phyloP scores from a whole-genome alignment of 495 filamentous ascomycete genomes.

The Arthonia radiata region DNA sequence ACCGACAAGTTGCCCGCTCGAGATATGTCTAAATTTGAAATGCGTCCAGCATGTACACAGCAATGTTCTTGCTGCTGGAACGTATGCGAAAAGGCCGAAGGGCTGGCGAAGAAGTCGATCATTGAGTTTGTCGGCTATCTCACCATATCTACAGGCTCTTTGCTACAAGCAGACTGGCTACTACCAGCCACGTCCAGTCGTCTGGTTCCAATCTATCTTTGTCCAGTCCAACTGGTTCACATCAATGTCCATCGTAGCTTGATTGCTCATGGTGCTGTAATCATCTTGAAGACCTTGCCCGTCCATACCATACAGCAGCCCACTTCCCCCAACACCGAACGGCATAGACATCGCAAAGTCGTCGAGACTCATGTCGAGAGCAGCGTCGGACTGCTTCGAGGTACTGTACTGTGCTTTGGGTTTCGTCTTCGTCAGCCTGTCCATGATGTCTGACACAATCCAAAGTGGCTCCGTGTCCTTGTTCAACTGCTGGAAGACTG shows the following conservation, averaged over 20 bases:
- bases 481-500: constrained; percentile 5
- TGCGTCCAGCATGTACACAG: no score
- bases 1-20: no score
- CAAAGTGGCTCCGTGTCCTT: constrained; percentile 11
- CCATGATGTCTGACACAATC: constrained; percentile 18
- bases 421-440: constrained; percentile 7
- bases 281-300: constrained; percentile 3
- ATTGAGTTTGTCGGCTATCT: no score
- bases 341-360: constrained; percentile 7
- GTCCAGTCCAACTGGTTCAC: constrained; percentile 13
- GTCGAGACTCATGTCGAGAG: constrained; percentile 5
- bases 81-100: no score
- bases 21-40: no score
- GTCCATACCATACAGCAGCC: constrained; percentile 2
- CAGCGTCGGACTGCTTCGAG: constrained; percentile 5
- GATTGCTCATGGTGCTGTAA: constrained; percentile 7
- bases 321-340: constrained; percentile 3
- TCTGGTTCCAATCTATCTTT: constrained; percentile 8
- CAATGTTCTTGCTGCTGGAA: no score
- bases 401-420: constrained; percentile 2
- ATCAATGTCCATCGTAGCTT: constrained; percentile 6
- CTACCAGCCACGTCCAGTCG: no score
- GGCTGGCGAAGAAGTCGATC: no score
- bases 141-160: no score
- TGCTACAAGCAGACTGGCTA: no score